These are phyloP conservation scores for Lasiosphaeria ovina DNA, from an alignment of 495 filamentous ascomycete species.

Conservation along the genomic window DNA sequence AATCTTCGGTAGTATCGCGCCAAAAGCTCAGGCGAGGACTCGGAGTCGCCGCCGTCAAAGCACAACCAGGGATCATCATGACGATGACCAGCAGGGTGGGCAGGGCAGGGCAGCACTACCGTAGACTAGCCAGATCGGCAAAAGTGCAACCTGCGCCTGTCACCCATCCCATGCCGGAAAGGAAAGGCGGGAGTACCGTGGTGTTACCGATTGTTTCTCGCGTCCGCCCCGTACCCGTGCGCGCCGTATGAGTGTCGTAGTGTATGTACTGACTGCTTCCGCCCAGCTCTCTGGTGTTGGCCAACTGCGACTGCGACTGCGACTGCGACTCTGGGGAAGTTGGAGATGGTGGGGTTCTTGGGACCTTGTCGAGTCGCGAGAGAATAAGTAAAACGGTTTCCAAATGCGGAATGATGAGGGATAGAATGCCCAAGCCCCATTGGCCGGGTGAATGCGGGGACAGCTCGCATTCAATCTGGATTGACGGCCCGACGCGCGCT, in stretches of 20 bases:
- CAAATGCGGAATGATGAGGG: conserved; percentile 16
- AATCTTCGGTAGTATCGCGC: not conserved
- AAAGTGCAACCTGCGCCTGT: not conserved
- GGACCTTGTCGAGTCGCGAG: not conserved
- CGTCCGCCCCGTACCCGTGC: no score
- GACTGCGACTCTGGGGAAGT: not conserved
- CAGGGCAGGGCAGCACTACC: not conserved
- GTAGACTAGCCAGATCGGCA: not conserved
- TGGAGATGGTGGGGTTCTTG: conserved; percentile 9
- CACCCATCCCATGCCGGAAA: not conserved
- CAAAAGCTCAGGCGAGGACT: not conserved
- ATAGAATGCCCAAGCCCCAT: conserved; percentile 12
- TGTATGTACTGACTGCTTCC: no score
- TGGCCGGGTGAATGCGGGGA: conserved; percentile 28
- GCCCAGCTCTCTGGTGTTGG: not conserved
- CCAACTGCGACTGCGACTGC: not conserved
- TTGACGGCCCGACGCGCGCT: conserved; percentile 30
- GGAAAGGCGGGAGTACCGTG: conserved; percentile 1
- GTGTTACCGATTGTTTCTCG: not conserved
- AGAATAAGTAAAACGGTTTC: conserved; percentile 22
- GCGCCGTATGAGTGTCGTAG: no score
- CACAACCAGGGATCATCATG: not conserved
- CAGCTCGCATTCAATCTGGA: conserved; percentile 34
- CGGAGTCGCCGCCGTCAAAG: not conserved
- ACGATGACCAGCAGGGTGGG: not conserved